Percentiles rank a stretch among this genome's conserved stretches.
These are phyloP conservation scores for Cytospora mali DNA, from an alignment of 2,329 filamentous ascomycete genomes.

Conservation along the genomic window DNA sequence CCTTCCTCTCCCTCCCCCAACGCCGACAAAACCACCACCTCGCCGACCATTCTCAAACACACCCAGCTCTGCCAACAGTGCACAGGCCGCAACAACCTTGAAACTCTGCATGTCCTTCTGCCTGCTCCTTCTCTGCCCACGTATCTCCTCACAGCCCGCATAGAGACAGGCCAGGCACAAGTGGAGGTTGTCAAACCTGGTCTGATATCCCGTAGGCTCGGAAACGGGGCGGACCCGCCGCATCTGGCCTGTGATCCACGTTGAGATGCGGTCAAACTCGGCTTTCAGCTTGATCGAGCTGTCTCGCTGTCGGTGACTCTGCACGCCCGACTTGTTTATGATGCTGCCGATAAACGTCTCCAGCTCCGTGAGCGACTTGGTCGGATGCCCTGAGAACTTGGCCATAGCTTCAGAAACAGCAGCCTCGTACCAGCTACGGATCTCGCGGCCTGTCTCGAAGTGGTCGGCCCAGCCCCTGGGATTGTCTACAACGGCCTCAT, in stretches of 20 bases:
- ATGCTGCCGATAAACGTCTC: constrained; percentile 61
- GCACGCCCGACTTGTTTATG: constrained; percentile 52
- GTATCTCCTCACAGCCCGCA: constrained; percentile 25
- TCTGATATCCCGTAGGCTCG: constrained; percentile 22
- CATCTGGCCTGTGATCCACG: constrained; percentile 44
- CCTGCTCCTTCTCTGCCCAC: constrained; percentile 4
- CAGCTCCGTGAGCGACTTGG: constrained; percentile 48
- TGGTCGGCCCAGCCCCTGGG: constrained; percentile 37
- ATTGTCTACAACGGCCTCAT: constrained; percentile 33
- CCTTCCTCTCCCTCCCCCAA: background rate
- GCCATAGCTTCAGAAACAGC: constrained; percentile 45
- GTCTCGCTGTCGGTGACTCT: constrained; percentile 55
- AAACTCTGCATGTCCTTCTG: constrained; percentile 35
- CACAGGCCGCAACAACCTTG: constrained; percentile 36
- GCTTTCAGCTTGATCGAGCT: constrained; percentile 54
- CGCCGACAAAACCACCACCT: constrained; percentile 6
- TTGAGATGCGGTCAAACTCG: constrained; percentile 51
- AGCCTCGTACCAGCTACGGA: constrained; percentile 50
- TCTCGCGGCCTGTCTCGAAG: constrained; percentile 44
- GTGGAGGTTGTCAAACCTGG: constrained; percentile 31
- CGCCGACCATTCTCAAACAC: constrained; percentile 7
- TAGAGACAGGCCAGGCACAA: constrained; percentile 38
- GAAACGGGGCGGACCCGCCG: constrained; percentile 23
- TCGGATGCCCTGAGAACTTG: constrained; percentile 50
- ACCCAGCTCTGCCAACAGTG: constrained; percentile 37